phyloP scores from a whole-genome alignment of 257 asterid species.

The Solanum boliviense region DNA sequence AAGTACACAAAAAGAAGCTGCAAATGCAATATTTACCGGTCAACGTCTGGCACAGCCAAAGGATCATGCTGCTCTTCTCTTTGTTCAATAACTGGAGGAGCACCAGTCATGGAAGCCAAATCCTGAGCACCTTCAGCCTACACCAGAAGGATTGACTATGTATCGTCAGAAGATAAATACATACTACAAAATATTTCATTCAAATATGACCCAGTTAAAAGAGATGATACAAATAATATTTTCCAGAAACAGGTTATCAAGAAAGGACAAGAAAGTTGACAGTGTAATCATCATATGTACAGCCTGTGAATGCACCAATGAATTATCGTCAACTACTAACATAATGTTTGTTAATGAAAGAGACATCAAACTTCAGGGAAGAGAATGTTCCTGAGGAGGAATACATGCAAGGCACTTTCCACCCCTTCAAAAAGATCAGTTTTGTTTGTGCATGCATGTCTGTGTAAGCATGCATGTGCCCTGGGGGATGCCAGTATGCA shows the following conservation, averaged over 20 bases:
- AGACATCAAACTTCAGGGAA: not conserved
- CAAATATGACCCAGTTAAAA: not conserved
- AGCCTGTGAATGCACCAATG: not conserved
- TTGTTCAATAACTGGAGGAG: constrained; percentile 55
- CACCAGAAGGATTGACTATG: not conserved
- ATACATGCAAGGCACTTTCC: not conserved
- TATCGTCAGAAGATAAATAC: not conserved
- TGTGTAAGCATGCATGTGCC: not conserved
- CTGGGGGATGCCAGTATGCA: not conserved
- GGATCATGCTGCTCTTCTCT: constrained; percentile 75
- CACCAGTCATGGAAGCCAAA: constrained; percentile 44
- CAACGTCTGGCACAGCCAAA: constrained; percentile 80
- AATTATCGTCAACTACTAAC: not conserved
- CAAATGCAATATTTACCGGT: constrained; percentile 44
- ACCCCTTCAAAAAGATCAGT: not conserved
- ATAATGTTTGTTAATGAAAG: not conserved
- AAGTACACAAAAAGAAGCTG: not conserved
- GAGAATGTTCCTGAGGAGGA: not conserved
- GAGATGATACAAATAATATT: not conserved
- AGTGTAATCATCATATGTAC: not conserved
- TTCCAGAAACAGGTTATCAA: not conserved
- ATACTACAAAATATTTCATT: not conserved
- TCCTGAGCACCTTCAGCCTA: constrained; percentile 77
- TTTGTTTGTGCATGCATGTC: not conserved
- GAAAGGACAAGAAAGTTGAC: not conserved